Conservation (phyloP, 495 filamentous ascomycete genomes). For the Hypoxylon subgilvum region DNA sequence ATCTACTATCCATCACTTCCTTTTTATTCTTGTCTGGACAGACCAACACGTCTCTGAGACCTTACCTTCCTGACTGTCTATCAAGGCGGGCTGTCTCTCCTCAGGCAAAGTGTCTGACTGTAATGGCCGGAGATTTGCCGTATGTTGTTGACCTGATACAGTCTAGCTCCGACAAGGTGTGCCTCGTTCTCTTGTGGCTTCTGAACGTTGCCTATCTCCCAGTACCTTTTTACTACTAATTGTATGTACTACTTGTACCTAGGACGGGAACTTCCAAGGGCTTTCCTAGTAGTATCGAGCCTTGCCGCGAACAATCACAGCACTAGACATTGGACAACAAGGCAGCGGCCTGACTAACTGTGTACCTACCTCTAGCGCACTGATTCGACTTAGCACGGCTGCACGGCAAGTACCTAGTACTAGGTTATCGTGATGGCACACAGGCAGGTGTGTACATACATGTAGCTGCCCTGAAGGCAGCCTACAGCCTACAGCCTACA, state of each 20-base stretch:
- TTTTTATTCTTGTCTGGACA: not conserved
- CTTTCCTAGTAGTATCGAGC: no score
- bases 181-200: no score
- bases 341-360: not conserved
- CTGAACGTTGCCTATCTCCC: no score
- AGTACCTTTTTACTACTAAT: no score
- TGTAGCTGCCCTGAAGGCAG: no score
- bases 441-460: no score
- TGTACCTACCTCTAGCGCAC: not conserved
- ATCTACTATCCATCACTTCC: not conserved
- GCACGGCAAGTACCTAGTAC: not conserved
- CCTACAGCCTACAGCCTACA: not conserved
- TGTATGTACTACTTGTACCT: not conserved
- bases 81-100: conserved; percentile 19
- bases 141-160: no score
- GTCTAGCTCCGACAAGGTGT: no score
- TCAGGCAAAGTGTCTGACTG: conserved; percentile 20
- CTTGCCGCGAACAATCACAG: no score
- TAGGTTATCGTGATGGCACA: no score
- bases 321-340: not conserved
- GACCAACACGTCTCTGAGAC: conserved; percentile 16
- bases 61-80: not conserved
- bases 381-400: not conserved
- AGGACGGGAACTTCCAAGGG: conserved; percentile 3
- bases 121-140: conserved; percentile 27